Evolutionary conservation across 306 rosid genomes (phyloP).

Genomic region (Quercus glauca): DNA sequence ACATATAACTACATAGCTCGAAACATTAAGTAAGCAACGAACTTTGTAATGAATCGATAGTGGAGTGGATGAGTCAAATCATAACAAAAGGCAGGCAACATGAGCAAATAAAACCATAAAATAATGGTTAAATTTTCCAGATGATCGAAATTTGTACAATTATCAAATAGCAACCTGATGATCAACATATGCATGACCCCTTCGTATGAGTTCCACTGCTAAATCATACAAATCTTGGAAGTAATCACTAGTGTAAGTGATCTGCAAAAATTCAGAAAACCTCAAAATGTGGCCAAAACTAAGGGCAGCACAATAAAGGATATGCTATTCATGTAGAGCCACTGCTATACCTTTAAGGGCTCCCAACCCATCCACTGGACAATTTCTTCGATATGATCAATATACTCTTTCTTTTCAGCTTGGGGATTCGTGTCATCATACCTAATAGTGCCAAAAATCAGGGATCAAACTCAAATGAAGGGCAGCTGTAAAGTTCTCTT

Average conservation of each 20-base stretch:
- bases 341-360: conserved; percentile 65
- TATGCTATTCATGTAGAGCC: conserved; percentile 1
- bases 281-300: conserved; percentile 11
- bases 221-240: conserved; percentile 89
- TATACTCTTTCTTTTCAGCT: conserved; percentile 93
- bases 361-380: conserved; percentile 99
- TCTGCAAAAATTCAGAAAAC: conserved; percentile 42
- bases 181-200: conserved; percentile 92
- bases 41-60: conserved; percentile 1
- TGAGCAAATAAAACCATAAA: not conserved
- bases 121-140: not conserved
- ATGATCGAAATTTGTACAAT: not conserved
- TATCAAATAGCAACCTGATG: conserved; percentile 64
- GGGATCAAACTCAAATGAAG: conserved; percentile 1
- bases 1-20: not conserved
- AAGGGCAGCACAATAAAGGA: not conserved
- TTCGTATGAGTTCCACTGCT: conserved; percentile 88
- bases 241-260: conserved; percentile 92
- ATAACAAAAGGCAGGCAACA: not conserved
- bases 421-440: conserved; percentile 96
- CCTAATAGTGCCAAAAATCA: conserved; percentile 43
- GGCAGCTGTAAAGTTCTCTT: not conserved
- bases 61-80: conserved; percentile 3
- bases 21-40: conserved; percentile 6
- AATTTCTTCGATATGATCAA: conserved; percentile 94